These are phyloP conservation scores for Candida michaelii DNA, from an alignment of 805 yeast species.

Conservation along the genomic window DNA sequence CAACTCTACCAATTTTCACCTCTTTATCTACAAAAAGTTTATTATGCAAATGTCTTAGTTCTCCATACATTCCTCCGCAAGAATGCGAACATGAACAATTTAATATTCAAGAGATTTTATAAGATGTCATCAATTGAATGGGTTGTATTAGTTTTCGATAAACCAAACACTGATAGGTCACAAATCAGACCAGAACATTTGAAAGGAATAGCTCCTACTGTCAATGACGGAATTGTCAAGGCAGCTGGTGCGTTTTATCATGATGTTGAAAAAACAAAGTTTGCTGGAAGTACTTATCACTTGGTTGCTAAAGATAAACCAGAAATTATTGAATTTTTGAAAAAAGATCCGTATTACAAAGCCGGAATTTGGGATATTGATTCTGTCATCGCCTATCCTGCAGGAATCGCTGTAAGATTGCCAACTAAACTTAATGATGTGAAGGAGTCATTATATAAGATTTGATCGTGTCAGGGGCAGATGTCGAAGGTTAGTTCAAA, in stretches of 20 bases:
- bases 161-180: constrained; percentile 60
- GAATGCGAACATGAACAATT: constrained; percentile 5
- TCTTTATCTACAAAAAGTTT: too few relatives aligned
- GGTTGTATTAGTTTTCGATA: constrained; percentile 69
- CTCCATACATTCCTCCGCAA: too few relatives aligned
- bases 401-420: constrained; percentile 34
- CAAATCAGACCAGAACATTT: constrained; percentile 52
- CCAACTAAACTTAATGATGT: constrained; percentile 38
- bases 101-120: constrained; percentile 13
- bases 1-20: too few relatives aligned
- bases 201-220: constrained; percentile 26
- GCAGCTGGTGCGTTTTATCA: constrained; percentile 45
- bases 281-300: constrained; percentile 70
- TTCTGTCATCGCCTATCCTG: constrained; percentile 57
- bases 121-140: constrained; percentile 46
- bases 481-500: too few relatives aligned
- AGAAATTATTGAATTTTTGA: constrained; percentile 63
- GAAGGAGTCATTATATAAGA: constrained; percentile 18
- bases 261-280: constrained; percentile 45
- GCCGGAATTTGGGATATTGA: constrained; percentile 78
- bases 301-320: constrained; percentile 64
- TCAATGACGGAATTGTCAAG: constrained; percentile 38
- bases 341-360: constrained; percentile 60
- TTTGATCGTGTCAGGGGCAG: too few relatives aligned
- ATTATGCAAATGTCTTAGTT: too few relatives aligned